Evolutionary conservation across 129 eudicot genomes (phyloP), one percentile per base, ranked within the genome.

Genomic region (Saposhnikovia divaricata): DNA sequence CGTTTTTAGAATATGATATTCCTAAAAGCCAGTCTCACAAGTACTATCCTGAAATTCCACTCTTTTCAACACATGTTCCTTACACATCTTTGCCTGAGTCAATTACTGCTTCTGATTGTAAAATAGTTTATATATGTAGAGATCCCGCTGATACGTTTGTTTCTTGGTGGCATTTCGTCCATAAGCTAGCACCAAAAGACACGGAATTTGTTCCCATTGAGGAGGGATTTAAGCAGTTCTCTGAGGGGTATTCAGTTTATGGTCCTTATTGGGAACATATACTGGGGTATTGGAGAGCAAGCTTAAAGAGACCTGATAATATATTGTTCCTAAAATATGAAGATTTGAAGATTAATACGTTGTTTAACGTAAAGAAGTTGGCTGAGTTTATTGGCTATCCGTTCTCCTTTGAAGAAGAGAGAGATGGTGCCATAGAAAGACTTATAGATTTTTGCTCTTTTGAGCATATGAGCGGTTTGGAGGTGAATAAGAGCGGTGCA

Each of bases 181-280:
- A 0, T 4, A 70, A 70, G 75, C 11, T 70, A 0, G 23, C 44
- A 3, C 27, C 75, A 31, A 5, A 70, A 18, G 46, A 18, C 12
- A 1, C 4, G 0, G 44, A 31, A 31, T 38, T 31, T 38, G 44
- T 70, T 31, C 27, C 75, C n/a, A 38, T 37, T 1, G 44, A 18
- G 75, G 75, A 70, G 44, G 75, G 45, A 18, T 70, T 69, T 70
- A 27, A 31, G 25, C 75, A 37, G 46, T 70, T 70, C 42, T 38
- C 11, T 27, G 46, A 38, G n/a, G 75, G 75, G 25, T 70, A 38
- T 18, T 34, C 75, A 34, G 0, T 37, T 37, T 69, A 69, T 37
- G 74, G 46, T 18, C 75, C 75, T 70, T 69, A 69, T 16, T 69
- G 44, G 74, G 74, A 37, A 28, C 72, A 66, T 28, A 12, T 66